Base-by-base conservation (phyloP, 2,329 filamentous ascomycete species). In the Didymella exigua region DNA sequence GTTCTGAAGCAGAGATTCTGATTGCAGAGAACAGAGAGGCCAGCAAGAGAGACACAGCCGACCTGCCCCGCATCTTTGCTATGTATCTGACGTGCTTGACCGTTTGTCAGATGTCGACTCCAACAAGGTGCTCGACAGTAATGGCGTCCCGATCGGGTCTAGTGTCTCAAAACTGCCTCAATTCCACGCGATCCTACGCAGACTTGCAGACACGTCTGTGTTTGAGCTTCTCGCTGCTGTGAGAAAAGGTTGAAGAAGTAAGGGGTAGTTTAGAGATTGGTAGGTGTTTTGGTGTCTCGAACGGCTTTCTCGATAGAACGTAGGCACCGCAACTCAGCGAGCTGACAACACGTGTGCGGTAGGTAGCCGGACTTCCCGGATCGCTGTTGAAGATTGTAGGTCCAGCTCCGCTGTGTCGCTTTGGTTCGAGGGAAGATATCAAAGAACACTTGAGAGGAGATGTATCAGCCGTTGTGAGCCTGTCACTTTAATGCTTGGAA, bases 111-210 rank as follows among this genome's bases (percentile, higher is more conserved):
- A 49, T 24, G 31, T 50, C 27, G 48, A 51, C 55, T 46, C 63
- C 69, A 73, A 63, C 69, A 73, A 61, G 71, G 71, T 73, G 61
- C 69, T 69, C 65, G 34, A 14, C 14, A 43, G 42, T 40, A 48
- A 52, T 58, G 59, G 23, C 44, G 53, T 49, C 61, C 56, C n/a
- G 21, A 65, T 59, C 19, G 36, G 56, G 63, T 49, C 47, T 62
- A 48, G 57, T 23, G 26, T 5, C 16, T 33, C 4, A 54, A 65
- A 70, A 69, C 61, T 73, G 64, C 69, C 70, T 73, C 70, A 73
- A 73, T 69, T 27, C 21, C 23, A 37, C 52, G 52, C 52, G 37
- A 37, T 50, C 18, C 2, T 24, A 29, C 38, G 47, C 47, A 37
- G 7, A n/a, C 24, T 7, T 19, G 21, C 19, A 10, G 5, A 31